Base-by-base conservation (phyloP, 768 basidiomycete genomes). In the Exidia glandulosa region DNA sequence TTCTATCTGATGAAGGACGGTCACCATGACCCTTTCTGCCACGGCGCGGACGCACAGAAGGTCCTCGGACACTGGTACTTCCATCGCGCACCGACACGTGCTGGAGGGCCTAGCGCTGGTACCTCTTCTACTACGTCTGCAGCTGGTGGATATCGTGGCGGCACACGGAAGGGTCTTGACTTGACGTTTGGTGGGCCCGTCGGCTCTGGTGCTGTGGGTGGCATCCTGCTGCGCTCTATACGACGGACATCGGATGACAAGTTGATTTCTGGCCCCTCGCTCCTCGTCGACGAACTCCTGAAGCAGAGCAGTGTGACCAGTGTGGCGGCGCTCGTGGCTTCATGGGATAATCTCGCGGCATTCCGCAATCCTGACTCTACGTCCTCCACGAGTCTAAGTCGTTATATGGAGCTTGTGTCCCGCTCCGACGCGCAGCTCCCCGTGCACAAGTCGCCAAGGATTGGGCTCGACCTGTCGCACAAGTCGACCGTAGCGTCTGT, bases 1-100 rank as follows among this genome's bases (percentile, higher is more conserved):
- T 88, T 87, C 65, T 91, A 91, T 70, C 75, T 90, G 23, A 77
- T 79, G 64, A 82, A 79, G 63, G 69, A 71, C 1, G 74, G 67
- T 9, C 89, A 90, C 63, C 81, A 82, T 62, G 88, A 91, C 64
- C 87, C 89, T 1, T 90, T 85, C 67, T 87, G 87, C 13, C 88
- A 90, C 66, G 84, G 81, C 1, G 81, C 77, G 37, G 76, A 77
- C 45, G 88, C 88, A 63, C 89, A 91, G 69, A 79, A 74, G 59
- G 61, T 75, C 16, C 75, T 77, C 45, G 88, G 86, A 14, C 73
- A 75, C 71, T 91, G 88, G 88, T 81, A 60, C 34, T 91, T 91
- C 63, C 88, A 90, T 68, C 82, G 87, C 37, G 76, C 82, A 1
- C 87, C 61, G 36, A 63, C 31, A 58, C 73, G 73, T 19, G 78